phyloP scores from a whole-genome alignment of 345 rosid genomes.

The Melaleuca alternifolia region DNA sequence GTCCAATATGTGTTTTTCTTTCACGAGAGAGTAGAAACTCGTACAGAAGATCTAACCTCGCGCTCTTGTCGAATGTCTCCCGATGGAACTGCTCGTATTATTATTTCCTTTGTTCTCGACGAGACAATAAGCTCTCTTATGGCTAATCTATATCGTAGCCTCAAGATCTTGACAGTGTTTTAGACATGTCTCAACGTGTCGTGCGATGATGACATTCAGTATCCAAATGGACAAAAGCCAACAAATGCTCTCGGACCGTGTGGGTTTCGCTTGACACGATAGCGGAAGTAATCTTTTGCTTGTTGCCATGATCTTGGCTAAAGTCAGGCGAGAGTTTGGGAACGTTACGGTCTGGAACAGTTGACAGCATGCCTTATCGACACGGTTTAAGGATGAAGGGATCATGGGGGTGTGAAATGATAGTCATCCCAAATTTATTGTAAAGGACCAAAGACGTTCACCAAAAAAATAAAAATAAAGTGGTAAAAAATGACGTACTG shows the following conservation, averaged over 20 bases:
- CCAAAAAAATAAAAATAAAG: background rate
- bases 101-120: background rate
- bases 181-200: background rate
- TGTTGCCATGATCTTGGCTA: background rate
- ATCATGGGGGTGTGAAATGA: background rate
- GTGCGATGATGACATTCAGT: rapidly evolving
- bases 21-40: background rate
- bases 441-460: background rate
- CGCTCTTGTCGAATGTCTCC: background rate
- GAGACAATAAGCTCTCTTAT: background rate
- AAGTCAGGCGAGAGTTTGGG: background rate
- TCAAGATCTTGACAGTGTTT: background rate
- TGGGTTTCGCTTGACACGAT: background rate
- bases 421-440: background rate
- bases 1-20: background rate
- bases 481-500: background rate
- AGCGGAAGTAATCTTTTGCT: background rate
- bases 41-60: background rate
- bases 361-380: background rate
- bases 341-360: background rate
- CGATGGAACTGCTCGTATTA: background rate
- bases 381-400: background rate
- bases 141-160: background rate
- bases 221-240: background rate
- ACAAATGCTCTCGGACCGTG: background rate